Conservation (phyloP, 306 rosid genomes). For the Trichosanthes truncata region DNA sequence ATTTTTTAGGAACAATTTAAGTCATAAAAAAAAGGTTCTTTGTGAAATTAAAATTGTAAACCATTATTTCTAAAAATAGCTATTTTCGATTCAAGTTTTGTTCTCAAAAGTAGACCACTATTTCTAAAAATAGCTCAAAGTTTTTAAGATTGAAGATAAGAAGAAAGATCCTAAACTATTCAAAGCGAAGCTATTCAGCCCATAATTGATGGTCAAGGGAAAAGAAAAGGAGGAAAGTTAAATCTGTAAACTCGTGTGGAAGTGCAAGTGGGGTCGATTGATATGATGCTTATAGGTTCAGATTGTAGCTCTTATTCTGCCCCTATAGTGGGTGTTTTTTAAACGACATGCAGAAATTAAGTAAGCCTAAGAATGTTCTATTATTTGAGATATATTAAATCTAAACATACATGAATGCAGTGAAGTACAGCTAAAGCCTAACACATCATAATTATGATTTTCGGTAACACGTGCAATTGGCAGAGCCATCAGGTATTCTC, state of each 20-base stretch:
- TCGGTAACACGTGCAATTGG: neutral
- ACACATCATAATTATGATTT: neutral
- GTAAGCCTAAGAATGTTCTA: neutral
- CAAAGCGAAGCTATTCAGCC: neutral
- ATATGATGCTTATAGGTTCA: neutral
- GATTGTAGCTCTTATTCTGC: neutral
- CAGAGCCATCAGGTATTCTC: neutral
- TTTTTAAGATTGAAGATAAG: neutral
- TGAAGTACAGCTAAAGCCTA: neutral
- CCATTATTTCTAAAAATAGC: neutral
- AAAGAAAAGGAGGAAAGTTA: neutral
- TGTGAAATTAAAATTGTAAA: neutral
- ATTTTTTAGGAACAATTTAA: neutral
- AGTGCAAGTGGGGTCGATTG: neutral
- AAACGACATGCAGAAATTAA: neutral
- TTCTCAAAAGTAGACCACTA: neutral
- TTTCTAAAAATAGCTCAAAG: neutral
- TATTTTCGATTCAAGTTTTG: neutral
- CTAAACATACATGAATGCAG: neutral
- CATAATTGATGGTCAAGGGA: neutral
- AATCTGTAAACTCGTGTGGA: neutral
- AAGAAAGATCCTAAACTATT: neutral
- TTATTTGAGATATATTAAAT: neutral
- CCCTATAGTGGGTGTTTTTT: neutral
- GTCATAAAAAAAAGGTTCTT: neutral